These are phyloP conservation scores for Aeminium ludgeri DNA, from an alignment of 495 filamentous ascomycete species.

Conservation along the genomic window DNA sequence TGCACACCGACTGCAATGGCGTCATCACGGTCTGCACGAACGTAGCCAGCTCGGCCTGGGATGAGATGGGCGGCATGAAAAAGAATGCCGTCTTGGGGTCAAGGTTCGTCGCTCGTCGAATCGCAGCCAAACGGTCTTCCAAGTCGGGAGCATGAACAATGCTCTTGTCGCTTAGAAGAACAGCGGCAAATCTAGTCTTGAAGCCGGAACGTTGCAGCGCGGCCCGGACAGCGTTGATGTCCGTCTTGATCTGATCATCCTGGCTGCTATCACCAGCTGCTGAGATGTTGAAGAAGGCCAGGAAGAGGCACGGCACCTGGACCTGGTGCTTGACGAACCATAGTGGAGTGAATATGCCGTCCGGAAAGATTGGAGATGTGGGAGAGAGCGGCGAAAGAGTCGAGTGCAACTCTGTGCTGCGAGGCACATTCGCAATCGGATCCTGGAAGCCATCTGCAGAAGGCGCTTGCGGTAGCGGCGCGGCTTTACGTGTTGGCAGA, in stretches of 20 bases:
- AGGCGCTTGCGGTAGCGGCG: constrained; percentile 31
- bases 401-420: constrained; percentile 51
- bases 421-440: constrained; percentile 28
- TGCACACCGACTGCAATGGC: constrained; percentile 39
- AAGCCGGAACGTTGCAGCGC: constrained; percentile 49
- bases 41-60: constrained; percentile 40
- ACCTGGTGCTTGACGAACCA: constrained; percentile 80
- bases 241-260: constrained; percentile 77
- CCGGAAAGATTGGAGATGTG: constrained; percentile 62
- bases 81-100: constrained; percentile 63
- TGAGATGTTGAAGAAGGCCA: constrained; percentile 56
- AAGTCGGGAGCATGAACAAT: constrained; percentile 40
- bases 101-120: constrained; percentile 59
- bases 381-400: constrained; percentile 77
- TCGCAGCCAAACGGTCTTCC: constrained; percentile 59
- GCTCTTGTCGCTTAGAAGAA: constrained; percentile 55
- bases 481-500: constrained; percentile 46
- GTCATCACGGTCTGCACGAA: constrained; percentile 48
- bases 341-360: constrained; percentile 62
- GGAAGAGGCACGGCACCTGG: constrained; percentile 58
- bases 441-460: constrained; percentile 30
- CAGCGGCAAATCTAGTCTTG: constrained; percentile 56
- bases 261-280: constrained; percentile 51
- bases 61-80: constrained; percentile 49
- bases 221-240: constrained; percentile 60